phyloP scores from a whole-genome alignment of 306 rosid genomes.

The Lablab purpureus region DNA sequence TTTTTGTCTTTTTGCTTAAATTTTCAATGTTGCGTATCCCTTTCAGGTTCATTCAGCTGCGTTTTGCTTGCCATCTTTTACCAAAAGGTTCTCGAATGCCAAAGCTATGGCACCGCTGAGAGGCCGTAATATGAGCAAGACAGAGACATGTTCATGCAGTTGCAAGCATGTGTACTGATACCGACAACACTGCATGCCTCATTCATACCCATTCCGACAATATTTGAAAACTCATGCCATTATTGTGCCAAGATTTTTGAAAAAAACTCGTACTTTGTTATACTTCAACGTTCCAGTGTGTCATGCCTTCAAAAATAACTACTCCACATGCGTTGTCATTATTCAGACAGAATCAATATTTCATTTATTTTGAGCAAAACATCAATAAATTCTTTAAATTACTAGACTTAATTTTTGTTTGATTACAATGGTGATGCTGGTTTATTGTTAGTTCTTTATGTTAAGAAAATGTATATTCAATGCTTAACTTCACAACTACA shows the following conservation, averaged over 20 bases:
- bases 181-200: slow-evolving; percentile 40
- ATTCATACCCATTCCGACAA: slow-evolving; percentile 38
- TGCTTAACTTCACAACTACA: background rate
- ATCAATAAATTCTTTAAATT: background rate
- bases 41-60: slow-evolving; percentile 71
- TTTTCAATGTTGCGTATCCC: background rate
- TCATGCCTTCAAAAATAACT: slow-evolving; percentile 21
- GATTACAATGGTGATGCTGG: background rate
- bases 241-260: slow-evolving; percentile 37
- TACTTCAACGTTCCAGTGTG: slow-evolving; percentile 4
- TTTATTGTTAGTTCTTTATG: too few species aligned
- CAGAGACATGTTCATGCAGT: background rate
- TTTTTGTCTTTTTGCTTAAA: background rate
- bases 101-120: slow-evolving; percentile 37
- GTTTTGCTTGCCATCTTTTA: slow-evolving; percentile 79
- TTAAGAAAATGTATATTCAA: background rate
- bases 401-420: background rate
- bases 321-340: background rate
- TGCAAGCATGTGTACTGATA: slow-evolving; percentile 3
- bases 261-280: slow-evolving; percentile 26
- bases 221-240: slow-evolving; percentile 29
- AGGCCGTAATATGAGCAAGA: slow-evolving; percentile 2
- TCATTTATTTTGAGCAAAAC: background rate
- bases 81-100: slow-evolving; percentile 48
- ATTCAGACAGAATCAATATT: background rate